Base-by-base conservation (phyloP, 805 yeast genomes). In the Ogataea pini region DNA sequence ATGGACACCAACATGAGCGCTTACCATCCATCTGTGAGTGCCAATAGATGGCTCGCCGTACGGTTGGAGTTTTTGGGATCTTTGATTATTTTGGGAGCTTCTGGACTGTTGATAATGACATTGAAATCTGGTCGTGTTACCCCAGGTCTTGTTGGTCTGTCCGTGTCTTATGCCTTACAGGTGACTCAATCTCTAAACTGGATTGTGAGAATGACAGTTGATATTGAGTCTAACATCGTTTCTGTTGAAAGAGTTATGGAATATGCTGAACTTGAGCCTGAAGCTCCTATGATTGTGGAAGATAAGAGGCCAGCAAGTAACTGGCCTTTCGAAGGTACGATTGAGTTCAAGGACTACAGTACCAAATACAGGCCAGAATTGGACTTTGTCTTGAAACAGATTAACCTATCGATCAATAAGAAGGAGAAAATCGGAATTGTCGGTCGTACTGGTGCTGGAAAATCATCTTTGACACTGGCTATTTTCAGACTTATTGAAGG, bases 201-300 rank as follows among this genome's bases (percentile, higher is more conserved):
- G 97, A 89, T 94, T 69, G 98, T 94, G 25, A 80, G 99, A 71
- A 92, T 91, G 98, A 89, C 97, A 0, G 99, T 94, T 37, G 99
- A 94, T 60, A 96, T 94, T 39, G 99, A 94, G 69, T 90, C 97
- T 10, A 92, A 90, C 68, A 91, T 94, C 71, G 99, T 94, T 19
- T 79, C 86, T 1, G 85, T 82, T 34, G 90, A 85, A 61, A 76
- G 90, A 65, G 76, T 84, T 28, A 55, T 79, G 38, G 90, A 84
- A 55, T 84, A 84, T 60, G 60, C 70, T 14, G 48, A 55, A 8
- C 52, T 69, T 40, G 71, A 72, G 32, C 75, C 90, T n/a, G 99
- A 94, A 72, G 98, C 97, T 7, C 89, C 74, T 7, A 76, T 72
- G 55, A 60, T 76, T 20, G 64, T 82, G 40, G 77, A 73, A 36